Conservation (phyloP, 768 basidiomycete species). For the Amanita polypyramis region DNA sequence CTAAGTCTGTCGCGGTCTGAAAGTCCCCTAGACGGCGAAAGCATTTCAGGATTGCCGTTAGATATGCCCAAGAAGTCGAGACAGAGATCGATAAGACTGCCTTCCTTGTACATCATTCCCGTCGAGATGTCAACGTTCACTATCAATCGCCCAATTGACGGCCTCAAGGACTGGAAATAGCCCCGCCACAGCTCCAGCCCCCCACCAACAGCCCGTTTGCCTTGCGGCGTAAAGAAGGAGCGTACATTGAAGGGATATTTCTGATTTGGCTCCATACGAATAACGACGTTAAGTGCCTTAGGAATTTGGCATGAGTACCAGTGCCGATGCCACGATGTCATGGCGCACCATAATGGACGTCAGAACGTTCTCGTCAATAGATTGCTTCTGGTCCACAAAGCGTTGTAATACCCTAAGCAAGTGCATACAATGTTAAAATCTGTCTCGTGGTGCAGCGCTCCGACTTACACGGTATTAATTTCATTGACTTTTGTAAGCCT, state of each 20-base stretch:
- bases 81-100: slow-evolving; percentile 47
- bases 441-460: neutral
- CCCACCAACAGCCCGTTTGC: slow-evolving; percentile 39
- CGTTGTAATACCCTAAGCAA: slow-evolving; percentile 44
- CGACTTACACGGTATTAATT: slow-evolving; percentile 33
- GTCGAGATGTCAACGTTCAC: slow-evolving; percentile 75
- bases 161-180: slow-evolving; percentile 72
- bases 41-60: slow-evolving; percentile 2
- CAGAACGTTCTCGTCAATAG: slow-evolving; percentile 54
- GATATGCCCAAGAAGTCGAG: slow-evolving; percentile 39
- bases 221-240: slow-evolving; percentile 59
- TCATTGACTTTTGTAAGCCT: slow-evolving; percentile 47
- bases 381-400: slow-evolving; percentile 54
- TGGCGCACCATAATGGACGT: slow-evolving; percentile 45
- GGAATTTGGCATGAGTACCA: neutral
- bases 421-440: neutral
- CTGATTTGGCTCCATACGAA: slow-evolving; percentile 64
- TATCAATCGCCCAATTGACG: slow-evolving; percentile 49
- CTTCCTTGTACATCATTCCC: slow-evolving; percentile 64
- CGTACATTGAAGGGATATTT: slow-evolving; percentile 63
- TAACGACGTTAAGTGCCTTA: slow-evolving; percentile 64
- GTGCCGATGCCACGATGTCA: neutral
- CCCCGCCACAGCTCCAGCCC: slow-evolving; percentile 72
- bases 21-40: slow-evolving; percentile 27
- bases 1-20: slow-evolving; percentile 40